A percentile compares a stretch with the other conserved stretches of the same genome.
These are phyloP conservation scores for Cladosporium colombiae DNA, from an alignment of 2,329 filamentous ascomycete species.

Conservation along the genomic window DNA sequence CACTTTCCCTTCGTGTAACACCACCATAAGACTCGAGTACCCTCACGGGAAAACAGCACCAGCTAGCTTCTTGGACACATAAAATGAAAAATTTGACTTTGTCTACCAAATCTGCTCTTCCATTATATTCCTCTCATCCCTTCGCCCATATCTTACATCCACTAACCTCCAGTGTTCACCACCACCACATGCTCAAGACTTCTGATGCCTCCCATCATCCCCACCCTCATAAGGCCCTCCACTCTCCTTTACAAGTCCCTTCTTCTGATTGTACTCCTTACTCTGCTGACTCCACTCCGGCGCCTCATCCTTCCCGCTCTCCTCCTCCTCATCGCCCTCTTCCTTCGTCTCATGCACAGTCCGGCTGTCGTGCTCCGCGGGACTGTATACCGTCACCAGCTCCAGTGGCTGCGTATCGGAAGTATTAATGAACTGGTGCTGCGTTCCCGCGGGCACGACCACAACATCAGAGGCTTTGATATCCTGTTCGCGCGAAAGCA, in stretches of 20 bases:
- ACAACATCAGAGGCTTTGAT: conserved; percentile 59
- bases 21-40: background rate
- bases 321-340: conserved; percentile 63
- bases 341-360: conserved; percentile 65
- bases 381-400: conserved; percentile 63
- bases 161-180: background rate
- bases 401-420: conserved; percentile 58
- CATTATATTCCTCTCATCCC: background rate
- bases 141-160: background rate
- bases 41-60: background rate
- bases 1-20: background rate
- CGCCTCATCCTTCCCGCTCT: conserved; percentile 61
- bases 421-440: conserved; percentile 66
- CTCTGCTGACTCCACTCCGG: conserved; percentile 60
- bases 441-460: conserved; percentile 65
- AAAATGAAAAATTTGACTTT: background rate
- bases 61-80: background rate
- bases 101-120: background rate
- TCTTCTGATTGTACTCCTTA: conserved; percentile 60
- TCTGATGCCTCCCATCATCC: conserved; percentile 40
- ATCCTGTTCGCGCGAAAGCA: conserved; percentile 34
- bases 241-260: conserved; percentile 54
- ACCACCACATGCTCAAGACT: conserved; percentile 23
- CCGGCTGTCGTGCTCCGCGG: conserved; percentile 61
- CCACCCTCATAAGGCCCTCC: conserved; percentile 40